These are phyloP conservation scores for Starmerella bombicola DNA, from an alignment of 805 yeast species.

Conservation along the genomic window DNA sequence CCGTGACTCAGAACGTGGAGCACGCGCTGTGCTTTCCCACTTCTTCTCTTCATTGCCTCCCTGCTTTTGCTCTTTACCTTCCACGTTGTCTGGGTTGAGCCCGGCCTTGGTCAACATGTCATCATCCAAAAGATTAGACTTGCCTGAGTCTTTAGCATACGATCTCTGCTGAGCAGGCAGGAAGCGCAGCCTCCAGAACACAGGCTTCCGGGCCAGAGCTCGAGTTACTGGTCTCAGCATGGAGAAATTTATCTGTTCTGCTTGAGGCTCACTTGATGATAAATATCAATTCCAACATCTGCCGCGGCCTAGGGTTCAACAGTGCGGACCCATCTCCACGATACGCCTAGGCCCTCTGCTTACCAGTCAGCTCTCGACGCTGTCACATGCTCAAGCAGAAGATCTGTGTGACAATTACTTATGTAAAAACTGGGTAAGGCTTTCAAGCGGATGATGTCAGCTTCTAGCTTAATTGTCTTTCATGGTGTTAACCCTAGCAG, in stretches of 20 bases:
- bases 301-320: no score
- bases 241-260: background rate
- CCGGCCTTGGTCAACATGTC: conserved; percentile 78
- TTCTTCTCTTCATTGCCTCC: conserved; percentile 25
- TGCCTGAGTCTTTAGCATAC: conserved; percentile 3
- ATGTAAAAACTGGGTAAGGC: no score
- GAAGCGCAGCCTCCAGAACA: background rate
- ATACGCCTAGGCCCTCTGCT: no score
- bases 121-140: conserved; percentile 47
- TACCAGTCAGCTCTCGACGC: no score
- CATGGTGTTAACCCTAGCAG: no score
- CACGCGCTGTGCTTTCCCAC: conserved; percentile 42
- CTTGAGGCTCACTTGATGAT: no score
- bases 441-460: no score
- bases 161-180: background rate
- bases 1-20: conserved; percentile 28
- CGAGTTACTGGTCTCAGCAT: conserved; percentile 6
- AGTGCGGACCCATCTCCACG: no score
- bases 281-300: no score
- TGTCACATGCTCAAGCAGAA: no score
- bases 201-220: conserved; percentile 5
- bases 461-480: no score
- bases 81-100: conserved; percentile 41
- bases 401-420: no score
- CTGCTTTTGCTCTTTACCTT: conserved; percentile 9